Conservation (phyloP, 225 moss, liverwort and hornwort species). For the Pseudoscleropodium purum region DNA sequence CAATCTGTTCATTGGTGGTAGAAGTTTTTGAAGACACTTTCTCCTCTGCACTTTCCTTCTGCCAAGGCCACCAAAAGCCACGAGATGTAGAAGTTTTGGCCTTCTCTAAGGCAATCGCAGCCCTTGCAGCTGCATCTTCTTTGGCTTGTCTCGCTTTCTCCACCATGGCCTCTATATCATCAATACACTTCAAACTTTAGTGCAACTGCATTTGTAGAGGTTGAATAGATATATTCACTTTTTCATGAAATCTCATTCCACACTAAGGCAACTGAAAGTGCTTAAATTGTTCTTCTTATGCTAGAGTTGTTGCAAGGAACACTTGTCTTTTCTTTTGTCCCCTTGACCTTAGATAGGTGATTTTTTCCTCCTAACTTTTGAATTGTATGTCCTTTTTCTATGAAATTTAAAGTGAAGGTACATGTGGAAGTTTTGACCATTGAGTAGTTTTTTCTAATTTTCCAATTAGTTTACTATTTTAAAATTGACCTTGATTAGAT, state of each 20-base stretch:
- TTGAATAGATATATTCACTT: background rate
- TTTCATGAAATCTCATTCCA: background rate
- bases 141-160: slow-evolving; percentile 1
- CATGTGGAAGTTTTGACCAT: too few relatives aligned
- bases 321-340: too few relatives aligned
- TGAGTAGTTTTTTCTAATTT: too few relatives aligned
- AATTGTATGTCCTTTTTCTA: too few relatives aligned
- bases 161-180: background rate
- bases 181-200: background rate
- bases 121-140: slow-evolving; percentile 1
- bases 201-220: background rate
- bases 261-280: background rate
- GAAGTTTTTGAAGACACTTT: background rate
- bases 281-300: background rate
- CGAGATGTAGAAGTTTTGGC: background rate
- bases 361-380: too few relatives aligned
- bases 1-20: background rate
- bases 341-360: too few relatives aligned
- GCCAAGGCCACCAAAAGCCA: background rate
- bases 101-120: background rate
- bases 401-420: too few relatives aligned
- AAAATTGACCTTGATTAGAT: too few relatives aligned
- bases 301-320: too few relatives aligned
- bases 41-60: background rate
- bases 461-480: too few relatives aligned